These are phyloP conservation scores for Flaveria bidentis DNA, from an alignment of 129 eudicot species.

Conservation along the genomic window DNA sequence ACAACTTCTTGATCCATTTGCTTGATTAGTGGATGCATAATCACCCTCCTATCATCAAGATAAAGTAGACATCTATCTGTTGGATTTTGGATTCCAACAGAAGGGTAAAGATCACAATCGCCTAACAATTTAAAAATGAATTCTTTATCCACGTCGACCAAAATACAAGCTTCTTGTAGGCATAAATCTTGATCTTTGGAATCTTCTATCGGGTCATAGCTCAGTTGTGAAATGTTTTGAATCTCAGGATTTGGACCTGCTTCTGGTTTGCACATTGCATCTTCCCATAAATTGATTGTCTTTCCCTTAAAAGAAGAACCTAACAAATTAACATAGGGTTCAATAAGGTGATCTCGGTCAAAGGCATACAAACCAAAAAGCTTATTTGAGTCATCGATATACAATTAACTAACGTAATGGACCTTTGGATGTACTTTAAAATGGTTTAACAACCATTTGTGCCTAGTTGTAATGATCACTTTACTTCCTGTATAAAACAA, in stretches of 20 bases:
- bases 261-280: constrained; percentile 27
- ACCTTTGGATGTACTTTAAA: neutral
- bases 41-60: neutral
- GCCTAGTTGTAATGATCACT: constrained; percentile 19
- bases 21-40: constrained; percentile 27
- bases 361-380: constrained; percentile 46
- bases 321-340: no score
- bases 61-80: constrained; percentile 23
- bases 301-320: constrained; percentile 19
- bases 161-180: constrained; percentile 21
- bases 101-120: constrained; percentile 14
- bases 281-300: constrained; percentile 26
- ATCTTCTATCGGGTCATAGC: constrained; percentile 26
- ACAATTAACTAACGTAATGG: no score
- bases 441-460: neutral
- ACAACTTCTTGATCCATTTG: constrained; percentile 34
- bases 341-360: constrained; percentile 12
- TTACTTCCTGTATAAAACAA: no score
- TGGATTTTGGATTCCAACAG: constrained; percentile 19
- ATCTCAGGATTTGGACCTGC: constrained; percentile 18
- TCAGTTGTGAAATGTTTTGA: constrained; percentile 11
- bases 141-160: constrained; percentile 20
- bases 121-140: constrained; percentile 11
- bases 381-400: no score
- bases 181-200: constrained; percentile 5